These are phyloP conservation scores for Adansonia grandidieri DNA, from an alignment of 441 rosid genomes.

Conservation along the genomic window DNA sequence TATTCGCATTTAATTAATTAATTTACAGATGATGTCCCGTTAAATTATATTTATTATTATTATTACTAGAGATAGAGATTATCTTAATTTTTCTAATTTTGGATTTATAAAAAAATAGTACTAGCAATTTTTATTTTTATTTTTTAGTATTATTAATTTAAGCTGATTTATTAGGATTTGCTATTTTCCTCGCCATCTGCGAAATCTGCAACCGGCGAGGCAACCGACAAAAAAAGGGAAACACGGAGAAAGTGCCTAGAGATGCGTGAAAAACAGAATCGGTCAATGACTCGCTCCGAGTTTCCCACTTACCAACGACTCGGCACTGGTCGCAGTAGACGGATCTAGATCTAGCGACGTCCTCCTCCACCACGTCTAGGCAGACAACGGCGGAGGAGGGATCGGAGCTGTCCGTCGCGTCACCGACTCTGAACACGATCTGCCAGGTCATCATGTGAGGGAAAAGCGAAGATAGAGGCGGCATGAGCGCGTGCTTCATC, in stretches of 20 bases:
- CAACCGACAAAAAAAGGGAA: constrained; percentile 29
- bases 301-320: constrained; percentile 66
- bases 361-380: constrained; percentile 70
- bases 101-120: constrained; percentile 1
- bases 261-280: constrained; percentile 28
- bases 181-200: constrained; percentile 33
- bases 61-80: background rate
- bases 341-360: constrained; percentile 73
- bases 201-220: constrained; percentile 26
- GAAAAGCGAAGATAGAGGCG: constrained; percentile 52
- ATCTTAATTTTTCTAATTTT: too few species aligned
- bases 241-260: constrained; percentile 20
- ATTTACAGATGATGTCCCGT: too few species aligned
- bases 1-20: background rate
- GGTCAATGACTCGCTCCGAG: constrained; percentile 40
- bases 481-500: constrained; percentile 47
- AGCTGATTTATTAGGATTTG: background rate
- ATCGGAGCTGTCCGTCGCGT: constrained; percentile 40
- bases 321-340: constrained; percentile 82
- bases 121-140: background rate
- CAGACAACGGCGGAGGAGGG: constrained; percentile 43
- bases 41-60: background rate
- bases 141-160: background rate
- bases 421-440: constrained; percentile 57
- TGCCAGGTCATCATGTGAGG: constrained; percentile 63